Base-by-base conservation (phyloP, 208 protist species). In the Leishmania arabica region DNA sequence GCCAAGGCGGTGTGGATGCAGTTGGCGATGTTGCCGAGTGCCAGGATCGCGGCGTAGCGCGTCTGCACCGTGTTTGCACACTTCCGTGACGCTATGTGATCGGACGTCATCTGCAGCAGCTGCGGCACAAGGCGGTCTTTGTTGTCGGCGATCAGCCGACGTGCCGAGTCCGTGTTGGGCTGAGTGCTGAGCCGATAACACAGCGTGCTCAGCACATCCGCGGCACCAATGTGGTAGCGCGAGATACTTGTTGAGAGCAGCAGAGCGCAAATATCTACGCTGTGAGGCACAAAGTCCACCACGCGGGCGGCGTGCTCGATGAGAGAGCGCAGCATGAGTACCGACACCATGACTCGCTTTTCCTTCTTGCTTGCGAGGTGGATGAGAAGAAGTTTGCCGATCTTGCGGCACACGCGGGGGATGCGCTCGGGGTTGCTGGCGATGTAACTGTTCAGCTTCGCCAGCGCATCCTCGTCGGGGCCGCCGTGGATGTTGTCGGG, bases 361-460 rank as follows among this genome's bases (percentile, higher is more conserved):
- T 84, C 72, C 65, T 94, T 88, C 3, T 76, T n/a, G 1, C 77
- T 70, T 11, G 56, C 51, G 27, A 95, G 73, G 79, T 95, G 85
- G 7, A 77, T 42, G n/a, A 45, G 73, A 2, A 95, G 51, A 11
- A 95, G 77, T 70, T 97, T 97, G 5, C 75, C 84, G 4, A 97
- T 90, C 80, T 97, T 97, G 37, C 92, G 92, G 78, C 94, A 97
- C 45, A 97, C 89, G 51, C 92, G 91, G 3, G 94, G 91, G 47
- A 97, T 91, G 65, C 94, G 89, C 87, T 97, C 94, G 2, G 91
- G 91, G 81, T 97, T 97, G 78, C 87, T 93, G 40, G 76, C 85
- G 31, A 93, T 80, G 80, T 97, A 97, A 76, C 86, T 91, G 69
- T 91, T 87, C 3, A 97, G 84, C 77, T 92, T 93, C 7, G 83